These are phyloP conservation scores for Lecanicillium sp. DNA, from an alignment of 2,329 filamentous ascomycete species.

Conservation along the genomic window DNA sequence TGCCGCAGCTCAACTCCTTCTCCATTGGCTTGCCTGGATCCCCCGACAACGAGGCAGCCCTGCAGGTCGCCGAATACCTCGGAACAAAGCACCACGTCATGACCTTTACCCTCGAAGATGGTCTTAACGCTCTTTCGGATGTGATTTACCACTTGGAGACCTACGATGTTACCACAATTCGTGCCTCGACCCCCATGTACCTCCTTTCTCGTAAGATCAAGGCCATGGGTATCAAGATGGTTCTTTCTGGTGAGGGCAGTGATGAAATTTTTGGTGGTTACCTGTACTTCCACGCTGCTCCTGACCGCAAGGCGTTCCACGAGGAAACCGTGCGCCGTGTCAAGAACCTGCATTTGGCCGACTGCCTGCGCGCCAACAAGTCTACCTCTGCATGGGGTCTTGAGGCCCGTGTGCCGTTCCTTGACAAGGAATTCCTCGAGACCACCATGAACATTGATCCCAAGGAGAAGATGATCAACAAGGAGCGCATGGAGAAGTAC, in stretches of 20 bases:
- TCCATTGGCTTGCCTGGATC: slow-evolving; percentile 92
- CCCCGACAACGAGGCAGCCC: slow-evolving; percentile 83
- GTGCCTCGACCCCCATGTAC: slow-evolving; percentile 98
- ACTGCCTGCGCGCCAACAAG: slow-evolving; percentile 98
- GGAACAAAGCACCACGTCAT: slow-evolving; percentile 97
- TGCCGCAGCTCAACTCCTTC: slow-evolving; percentile 96
- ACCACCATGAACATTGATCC: slow-evolving; percentile 90
- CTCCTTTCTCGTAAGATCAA: slow-evolving; percentile 97
- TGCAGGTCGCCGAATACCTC: slow-evolving; percentile 91
- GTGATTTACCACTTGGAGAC: slow-evolving; percentile 98
- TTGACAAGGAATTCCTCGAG: slow-evolving; percentile 96
- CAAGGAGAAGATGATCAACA: slow-evolving; percentile 88
- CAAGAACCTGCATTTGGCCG: slow-evolving; percentile 93
- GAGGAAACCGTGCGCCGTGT: slow-evolving; percentile 88
- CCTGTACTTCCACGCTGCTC: slow-evolving; percentile 95
- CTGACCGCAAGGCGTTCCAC: slow-evolving; percentile 87
- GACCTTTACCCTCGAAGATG: slow-evolving; percentile 96
- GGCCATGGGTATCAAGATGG: slow-evolving; percentile 99
- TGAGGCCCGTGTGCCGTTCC: slow-evolving; percentile 93
- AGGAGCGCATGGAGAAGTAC: slow-evolving; percentile 90
- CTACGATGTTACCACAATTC: slow-evolving; percentile 97
- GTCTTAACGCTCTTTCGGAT: slow-evolving; percentile 90
- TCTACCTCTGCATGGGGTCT: slow-evolving; percentile 97
- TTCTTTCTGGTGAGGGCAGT: slow-evolving; percentile 89
- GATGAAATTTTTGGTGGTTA: slow-evolving; percentile 99